Evolutionary conservation across 768 basidiomycete species (phyloP).

Genomic region (Crassisporium funariophilum): DNA sequence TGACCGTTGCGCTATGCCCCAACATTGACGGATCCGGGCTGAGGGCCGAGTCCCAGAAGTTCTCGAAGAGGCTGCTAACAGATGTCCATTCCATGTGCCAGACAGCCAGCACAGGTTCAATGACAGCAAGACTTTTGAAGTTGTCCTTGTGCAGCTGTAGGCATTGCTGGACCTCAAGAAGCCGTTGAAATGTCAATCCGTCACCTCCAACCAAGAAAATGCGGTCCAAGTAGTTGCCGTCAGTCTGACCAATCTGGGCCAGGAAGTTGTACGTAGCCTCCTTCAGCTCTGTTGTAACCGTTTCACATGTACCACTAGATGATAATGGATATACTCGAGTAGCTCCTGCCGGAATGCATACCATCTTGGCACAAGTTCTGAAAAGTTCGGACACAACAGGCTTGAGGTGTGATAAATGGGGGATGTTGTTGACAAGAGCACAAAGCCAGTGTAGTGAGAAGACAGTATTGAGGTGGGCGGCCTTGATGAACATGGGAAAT

Average conservation of each 20-base stretch:
- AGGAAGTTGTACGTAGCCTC: constrained; percentile 35
- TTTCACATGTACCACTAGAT: constrained; percentile 29
- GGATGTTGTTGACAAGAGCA: constrained; percentile 25
- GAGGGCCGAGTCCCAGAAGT: constrained; percentile 26
- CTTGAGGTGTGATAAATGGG: constrained; percentile 21
- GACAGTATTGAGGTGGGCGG: constrained; percentile 19
- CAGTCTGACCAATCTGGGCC: constrained; percentile 24
- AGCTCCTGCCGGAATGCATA: constrained; percentile 5
- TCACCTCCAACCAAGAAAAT: constrained; percentile 32
- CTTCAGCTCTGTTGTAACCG: constrained; percentile 29
- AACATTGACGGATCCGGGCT: constrained; percentile 29
- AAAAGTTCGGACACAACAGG: constrained; percentile 21
- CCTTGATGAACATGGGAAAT: constrained; percentile 22
- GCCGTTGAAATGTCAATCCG: constrained; percentile 34
- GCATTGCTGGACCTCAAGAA: constrained; percentile 19
- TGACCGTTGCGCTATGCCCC: constrained; percentile 27
- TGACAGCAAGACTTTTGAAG: constrained; percentile 17
- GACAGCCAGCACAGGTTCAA: constrained; percentile 22
- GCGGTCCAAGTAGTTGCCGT: constrained; percentile 13
- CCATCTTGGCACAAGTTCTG: constrained; percentile 18
- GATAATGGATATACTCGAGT: constrained; percentile 29
- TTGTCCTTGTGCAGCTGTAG: constrained; percentile 22
- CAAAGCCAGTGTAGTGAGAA: constrained; percentile 21
- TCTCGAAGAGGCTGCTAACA: constrained; percentile 24
- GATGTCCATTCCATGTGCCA: constrained; percentile 29